phyloP scores from a whole-genome alignment of 2,329 filamentous ascomycete genomes.

The Dactylellina cionopaga region DNA sequence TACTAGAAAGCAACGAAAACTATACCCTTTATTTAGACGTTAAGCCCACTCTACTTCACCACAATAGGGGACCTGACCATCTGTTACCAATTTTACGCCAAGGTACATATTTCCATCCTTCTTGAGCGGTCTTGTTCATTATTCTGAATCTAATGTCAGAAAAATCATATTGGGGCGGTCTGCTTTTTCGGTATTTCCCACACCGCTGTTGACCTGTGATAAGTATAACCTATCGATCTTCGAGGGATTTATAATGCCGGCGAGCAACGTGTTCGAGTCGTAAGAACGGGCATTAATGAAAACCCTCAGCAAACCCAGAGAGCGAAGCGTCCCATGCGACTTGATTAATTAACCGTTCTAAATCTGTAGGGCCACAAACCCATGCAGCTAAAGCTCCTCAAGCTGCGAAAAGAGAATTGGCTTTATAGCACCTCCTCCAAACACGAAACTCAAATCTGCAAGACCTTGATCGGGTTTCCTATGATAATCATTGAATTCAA shows the following conservation, averaged over 20 bases:
- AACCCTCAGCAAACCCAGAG: not conserved
- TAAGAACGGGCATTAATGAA: not conserved
- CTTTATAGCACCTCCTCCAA: not conserved
- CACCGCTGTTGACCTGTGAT: not conserved
- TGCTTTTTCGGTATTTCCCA: not conserved
- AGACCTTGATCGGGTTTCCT: not conserved
- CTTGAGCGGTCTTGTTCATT: too few species aligned
- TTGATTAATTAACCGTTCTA: not conserved
- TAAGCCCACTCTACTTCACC: too few species aligned
- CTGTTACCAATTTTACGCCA: too few species aligned
- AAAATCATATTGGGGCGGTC: too few species aligned
- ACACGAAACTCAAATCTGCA: not conserved
- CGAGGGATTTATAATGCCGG: not conserved
- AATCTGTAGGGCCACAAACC: not conserved
- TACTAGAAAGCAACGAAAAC: too few species aligned
- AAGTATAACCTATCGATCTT: not conserved
- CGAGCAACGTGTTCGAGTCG: not conserved
- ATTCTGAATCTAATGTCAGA: too few species aligned
- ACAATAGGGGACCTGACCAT: too few species aligned
- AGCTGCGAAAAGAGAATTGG: not conserved
- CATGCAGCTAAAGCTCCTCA: not conserved
- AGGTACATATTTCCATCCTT: too few species aligned
- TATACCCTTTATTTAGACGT: too few species aligned
- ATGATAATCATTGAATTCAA: too few species aligned
- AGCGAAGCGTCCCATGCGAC: not conserved